A percentile compares a stretch with the other conserved stretches of the same genome.
Evolutionary conservation across 192 early-diverging fungal genomes (phyloP).

Genomic region (Phlyctochytrium planicorne): DNA sequence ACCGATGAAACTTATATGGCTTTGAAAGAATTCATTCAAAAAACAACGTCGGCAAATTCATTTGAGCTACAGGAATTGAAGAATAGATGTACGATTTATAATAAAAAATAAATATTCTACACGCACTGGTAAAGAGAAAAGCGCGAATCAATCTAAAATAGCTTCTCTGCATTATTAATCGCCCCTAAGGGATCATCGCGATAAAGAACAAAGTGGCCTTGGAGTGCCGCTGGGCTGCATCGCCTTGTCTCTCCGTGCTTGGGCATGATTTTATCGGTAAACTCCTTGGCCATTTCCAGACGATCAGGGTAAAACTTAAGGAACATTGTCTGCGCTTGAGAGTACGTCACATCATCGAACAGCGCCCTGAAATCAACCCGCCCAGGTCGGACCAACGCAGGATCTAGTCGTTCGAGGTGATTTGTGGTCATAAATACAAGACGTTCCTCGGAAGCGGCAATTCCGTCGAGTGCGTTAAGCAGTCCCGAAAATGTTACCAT

Average conservation of each 20-base stretch:
- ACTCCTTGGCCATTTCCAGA: constrained; percentile 60
- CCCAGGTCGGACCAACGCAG: constrained; percentile 69
- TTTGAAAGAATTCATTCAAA: neutral
- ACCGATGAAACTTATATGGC: neutral
- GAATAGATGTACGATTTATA: neutral
- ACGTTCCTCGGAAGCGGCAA: constrained; percentile 69
- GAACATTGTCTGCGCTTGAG: constrained; percentile 65
- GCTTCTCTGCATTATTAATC: constrained; percentile 46
- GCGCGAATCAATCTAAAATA: too few species aligned
- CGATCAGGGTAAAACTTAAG: constrained; percentile 63
- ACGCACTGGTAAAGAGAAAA: too few species aligned
- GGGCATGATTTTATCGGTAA: constrained; percentile 49
- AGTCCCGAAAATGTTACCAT: constrained; percentile 61
- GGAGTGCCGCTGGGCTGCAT: constrained; percentile 82
- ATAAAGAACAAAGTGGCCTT: constrained; percentile 93
- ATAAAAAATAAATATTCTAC: too few species aligned
- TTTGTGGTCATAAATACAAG: constrained; percentile 83
- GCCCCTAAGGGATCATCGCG: constrained; percentile 75
- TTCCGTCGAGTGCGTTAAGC: constrained; percentile 78
- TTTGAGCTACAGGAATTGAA: too few species aligned
- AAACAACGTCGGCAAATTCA: too few species aligned
- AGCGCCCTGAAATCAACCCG: constrained; percentile 62
- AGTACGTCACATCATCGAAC: constrained; percentile 58
- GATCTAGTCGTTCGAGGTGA: constrained; percentile 69
- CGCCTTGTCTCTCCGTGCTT: neutral